Base-by-base conservation (phyloP, 2,329 filamentous ascomycete genomes). In the Fusarium piperis region DNA sequence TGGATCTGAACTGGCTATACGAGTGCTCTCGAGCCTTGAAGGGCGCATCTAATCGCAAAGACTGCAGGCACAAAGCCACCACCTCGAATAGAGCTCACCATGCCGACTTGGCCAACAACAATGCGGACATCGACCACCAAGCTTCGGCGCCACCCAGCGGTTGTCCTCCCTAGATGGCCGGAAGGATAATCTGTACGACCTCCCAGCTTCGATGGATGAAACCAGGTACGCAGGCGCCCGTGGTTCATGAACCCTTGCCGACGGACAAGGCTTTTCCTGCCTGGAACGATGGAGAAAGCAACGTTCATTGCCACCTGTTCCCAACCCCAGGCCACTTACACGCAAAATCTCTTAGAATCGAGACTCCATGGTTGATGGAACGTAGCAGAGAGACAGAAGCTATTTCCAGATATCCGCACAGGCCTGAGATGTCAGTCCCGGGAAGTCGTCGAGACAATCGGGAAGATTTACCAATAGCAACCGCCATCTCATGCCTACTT, bases 201-300 rank as follows among this genome's bases (percentile, higher is more conserved):
- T 51, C 18, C 48, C 62, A 48, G 61, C 60, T 68, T 58, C 63
- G 30, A 63, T 59, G 59, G 53, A 71, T 71, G 71, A 73, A 72
- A 71, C 64, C 60, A 62, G 64, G 48, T 46, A 68, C 67, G 67
- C 66, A 67, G 59, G 64, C 61, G 64, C 52, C 65, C 74, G 68
- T 52, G 65, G 63, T 72, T 75, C 71, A 65, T 67, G 67, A 67
- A 55, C 62, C 53, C 59, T 67, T 70, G 55, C 60, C 58, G 65
- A 63, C 41, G 59, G 56, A 38, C 65, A 35, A 61, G 26, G 53
- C 20, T 56, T 65, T 62, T 74, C 46, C 60, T 58, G 48, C 26
- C 51, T 20, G 10, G n/a, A 26, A 66, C 48, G 23, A 59, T 41
- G 9, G 16, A 51, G 46, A 26, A 59, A 53, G 56, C 41, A 62